Percentiles rank a stretch among this genome's conserved stretches.
These are phyloP conservation scores for Dichotomocladium elegans DNA, from an alignment of 371 early-diverging fungal species.

Conservation along the genomic window DNA sequence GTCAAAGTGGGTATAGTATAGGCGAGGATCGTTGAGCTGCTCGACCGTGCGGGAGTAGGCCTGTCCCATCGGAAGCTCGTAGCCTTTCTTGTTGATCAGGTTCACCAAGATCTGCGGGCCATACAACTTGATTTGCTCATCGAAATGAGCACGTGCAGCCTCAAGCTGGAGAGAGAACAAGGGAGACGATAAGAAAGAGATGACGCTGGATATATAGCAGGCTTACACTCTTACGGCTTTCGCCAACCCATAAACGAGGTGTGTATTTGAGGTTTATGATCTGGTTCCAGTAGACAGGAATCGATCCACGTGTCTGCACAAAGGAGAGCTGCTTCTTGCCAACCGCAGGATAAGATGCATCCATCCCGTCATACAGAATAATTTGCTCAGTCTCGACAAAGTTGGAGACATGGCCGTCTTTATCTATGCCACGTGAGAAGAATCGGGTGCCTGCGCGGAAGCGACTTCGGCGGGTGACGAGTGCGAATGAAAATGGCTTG, in stretches of 20 bases:
- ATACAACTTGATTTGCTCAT: constrained; percentile 65
- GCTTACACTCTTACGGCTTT: constrained; percentile 63
- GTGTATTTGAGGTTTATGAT: constrained; percentile 87
- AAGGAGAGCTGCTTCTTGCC: constrained; percentile 57
- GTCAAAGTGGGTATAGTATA: constrained; percentile 89
- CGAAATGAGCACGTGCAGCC: constrained; percentile 72
- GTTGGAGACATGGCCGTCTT: constrained; percentile 92
- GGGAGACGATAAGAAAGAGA: too few relatives aligned
- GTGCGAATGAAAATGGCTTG: constrained; percentile 62
- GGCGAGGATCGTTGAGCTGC: constrained; percentile 55
- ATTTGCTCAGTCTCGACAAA: constrained; percentile 99
- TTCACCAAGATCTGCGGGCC: constrained; percentile 83
- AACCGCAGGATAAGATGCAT: constrained; percentile 7
- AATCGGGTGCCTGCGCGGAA: constrained; percentile 86
- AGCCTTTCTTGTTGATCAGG: constrained; percentile 87
- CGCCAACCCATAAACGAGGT: constrained; percentile 79
- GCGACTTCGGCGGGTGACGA: constrained; percentile 83
- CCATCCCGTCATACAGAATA: constrained; percentile 51
- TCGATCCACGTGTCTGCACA: constrained; percentile 97
- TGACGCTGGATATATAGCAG: too few relatives aligned
- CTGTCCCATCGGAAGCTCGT: constrained; percentile 81
- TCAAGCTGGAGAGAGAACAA: constrained; percentile 18
- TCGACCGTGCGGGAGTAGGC: constrained; percentile 70
- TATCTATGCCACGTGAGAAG: constrained; percentile 94
- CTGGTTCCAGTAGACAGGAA: constrained; percentile 98